Evolutionary conservation across 441 rosid species (phyloP).

Genomic region (Melastoma candidum): DNA sequence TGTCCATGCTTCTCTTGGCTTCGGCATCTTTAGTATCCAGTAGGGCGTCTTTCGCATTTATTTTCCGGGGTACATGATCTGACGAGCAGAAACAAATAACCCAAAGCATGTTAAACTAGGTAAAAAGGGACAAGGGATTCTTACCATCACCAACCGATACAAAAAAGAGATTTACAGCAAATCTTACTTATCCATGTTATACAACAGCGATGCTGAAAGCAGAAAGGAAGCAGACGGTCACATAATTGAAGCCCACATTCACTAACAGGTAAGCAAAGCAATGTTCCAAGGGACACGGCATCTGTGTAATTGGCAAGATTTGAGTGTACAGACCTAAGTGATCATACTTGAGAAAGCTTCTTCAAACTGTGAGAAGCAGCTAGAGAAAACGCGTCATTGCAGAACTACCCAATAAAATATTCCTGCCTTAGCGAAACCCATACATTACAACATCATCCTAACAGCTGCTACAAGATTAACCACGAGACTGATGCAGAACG

Average conservation of each 20-base stretch:
- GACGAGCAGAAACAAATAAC: conserved; percentile 4
- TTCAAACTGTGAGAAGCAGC: conserved; percentile 36
- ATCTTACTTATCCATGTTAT: conserved; percentile 46
- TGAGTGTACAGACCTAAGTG: conserved; percentile 41
- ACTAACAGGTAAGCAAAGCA: background rate
- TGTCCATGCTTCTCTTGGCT: conserved; percentile 17
- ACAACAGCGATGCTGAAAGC: conserved; percentile 62
- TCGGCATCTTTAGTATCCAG: conserved; percentile 31
- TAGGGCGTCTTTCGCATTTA: conserved; percentile 56
- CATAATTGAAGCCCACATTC: too few species aligned
- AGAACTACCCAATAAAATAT: conserved; percentile 53
- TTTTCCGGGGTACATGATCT: conserved; percentile 72
- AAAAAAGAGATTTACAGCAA: conserved; percentile 48
- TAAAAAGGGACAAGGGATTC: background rate
- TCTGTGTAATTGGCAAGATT: background rate
- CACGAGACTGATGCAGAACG: too few species aligned
- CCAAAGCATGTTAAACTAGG: background rate
- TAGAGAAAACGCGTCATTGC: conserved; percentile 51
- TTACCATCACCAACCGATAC: background rate
- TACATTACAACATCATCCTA: background rate
- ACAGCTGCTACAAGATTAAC: too few species aligned
- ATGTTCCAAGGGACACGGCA: background rate
- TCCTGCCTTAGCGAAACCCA: conserved; percentile 38
- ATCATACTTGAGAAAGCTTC: conserved; percentile 56
- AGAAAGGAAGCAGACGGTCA: background rate